Conservation (phyloP, 1,139 yeast species). For the Magnusiomyces suaveolens region DNA sequence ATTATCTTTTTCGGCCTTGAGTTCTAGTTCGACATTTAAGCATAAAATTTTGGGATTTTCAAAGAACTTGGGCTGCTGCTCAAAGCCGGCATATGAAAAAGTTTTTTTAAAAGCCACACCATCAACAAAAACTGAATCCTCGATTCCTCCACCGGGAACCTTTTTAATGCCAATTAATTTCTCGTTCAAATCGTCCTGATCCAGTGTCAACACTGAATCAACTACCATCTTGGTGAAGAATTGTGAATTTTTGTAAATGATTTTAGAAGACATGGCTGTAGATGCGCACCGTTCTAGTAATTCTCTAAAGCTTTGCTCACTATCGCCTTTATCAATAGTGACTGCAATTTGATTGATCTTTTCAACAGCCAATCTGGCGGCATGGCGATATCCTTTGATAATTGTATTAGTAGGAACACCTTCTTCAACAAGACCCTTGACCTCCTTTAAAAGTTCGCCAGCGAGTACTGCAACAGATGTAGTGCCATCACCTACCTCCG, state of each 20-base stretch:
- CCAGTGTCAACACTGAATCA: conserved; percentile 83
- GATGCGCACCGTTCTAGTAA: conserved; percentile 86
- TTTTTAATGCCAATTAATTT: conserved; percentile 87
- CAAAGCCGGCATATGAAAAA: conserved; percentile 94
- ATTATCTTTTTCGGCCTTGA: conserved; percentile 96
- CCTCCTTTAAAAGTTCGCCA: conserved; percentile 87
- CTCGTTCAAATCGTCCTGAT: conserved; percentile 77
- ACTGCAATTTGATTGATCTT: conserved; percentile 69
- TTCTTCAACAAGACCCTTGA: conserved; percentile 85
- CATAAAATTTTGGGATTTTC: conserved; percentile 70
- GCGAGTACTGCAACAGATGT: conserved; percentile 91
- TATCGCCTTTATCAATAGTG: conserved; percentile 35
- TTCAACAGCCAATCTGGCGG: conserved; percentile 66
- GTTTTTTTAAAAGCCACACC: conserved; percentile 98
- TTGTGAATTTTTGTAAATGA: conserved; percentile 74
- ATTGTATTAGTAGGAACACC: conserved; percentile 88
- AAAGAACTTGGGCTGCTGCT: conserved; percentile 91
- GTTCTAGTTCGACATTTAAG: conserved; percentile 85
- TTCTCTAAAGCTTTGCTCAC: conserved; percentile 44
- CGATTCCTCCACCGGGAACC: conserved; percentile 94
- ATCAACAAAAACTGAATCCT: conserved; percentile 75
- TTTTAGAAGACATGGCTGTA: conserved; percentile 94
- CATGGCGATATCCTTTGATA: conserved; percentile 77
- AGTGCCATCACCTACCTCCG: conserved; percentile 98
- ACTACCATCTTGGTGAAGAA: conserved; percentile 96